Base-by-base conservation (phyloP, 495 filamentous ascomycete species). In the Aspergillus heteromorphus region DNA sequence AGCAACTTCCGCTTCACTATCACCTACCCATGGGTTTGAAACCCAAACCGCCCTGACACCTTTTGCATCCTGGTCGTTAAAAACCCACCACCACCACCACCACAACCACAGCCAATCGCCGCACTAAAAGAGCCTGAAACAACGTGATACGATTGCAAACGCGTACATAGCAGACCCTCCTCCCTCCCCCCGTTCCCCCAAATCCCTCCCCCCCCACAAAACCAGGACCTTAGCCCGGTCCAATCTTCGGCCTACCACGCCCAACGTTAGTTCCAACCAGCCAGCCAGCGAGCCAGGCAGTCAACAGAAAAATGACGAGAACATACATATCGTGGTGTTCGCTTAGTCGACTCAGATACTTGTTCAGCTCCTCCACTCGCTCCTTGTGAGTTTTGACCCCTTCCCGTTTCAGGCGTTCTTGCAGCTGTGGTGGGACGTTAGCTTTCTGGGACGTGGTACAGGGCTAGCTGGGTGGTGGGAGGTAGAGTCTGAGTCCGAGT, bases 261-360 rank as follows among this genome's bases (percentile, higher is more conserved):
- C 16, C 13, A 31, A 11, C 54, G 25, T 34, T 53, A 38, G 57
- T 65, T 4, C n/a, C n/a, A n/a, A n/a, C n/a, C n/a, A n/a, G n/a
- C n/a, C n/a, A n/a, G n/a, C n/a, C n/a, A n/a, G n/a, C n/a, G n/a
- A n/a, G n/a, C n/a, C n/a, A 34, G 45, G 23, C 21, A 30, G 19
- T 2, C 25, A 25, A 53, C 36, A 23, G 45, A 27, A 57, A 6
- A 53, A 48, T 29, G 45, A 54, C 36, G 19, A 55, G 54, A 29
- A 78, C 77, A 58, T 75, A 83, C 92, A 98, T 98, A 66, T 98
- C 93, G 66, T 98, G 93, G 70, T 98, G 93, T 72, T 98, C 93
- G 71, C 89, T 95, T 65, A 98, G 72, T 56, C 85, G 85, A 56
- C 87, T 91, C 40, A 98, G 75, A 65, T 96, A 95, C 64, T 89